A percentile compares a stretch with the other conserved stretches of the same genome.
phyloP scores from a whole-genome alignment of 164 flowering plant species.

The Annona cherimola region DNA sequence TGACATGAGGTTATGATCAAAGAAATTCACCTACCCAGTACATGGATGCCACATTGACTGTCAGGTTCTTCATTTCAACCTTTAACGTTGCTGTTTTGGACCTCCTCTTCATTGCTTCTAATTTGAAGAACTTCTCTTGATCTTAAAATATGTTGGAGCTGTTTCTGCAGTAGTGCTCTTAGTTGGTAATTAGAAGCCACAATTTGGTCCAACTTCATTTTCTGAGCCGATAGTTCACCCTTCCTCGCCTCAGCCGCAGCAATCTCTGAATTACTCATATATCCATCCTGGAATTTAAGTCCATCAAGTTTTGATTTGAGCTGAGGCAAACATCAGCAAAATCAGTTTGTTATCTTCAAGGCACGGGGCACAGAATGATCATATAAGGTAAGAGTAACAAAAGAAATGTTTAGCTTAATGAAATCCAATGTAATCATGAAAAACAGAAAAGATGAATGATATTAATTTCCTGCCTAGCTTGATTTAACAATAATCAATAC shows the following conservation, averaged over 20 bases:
- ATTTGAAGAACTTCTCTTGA: conserved; percentile 6
- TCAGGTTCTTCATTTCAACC: neutral
- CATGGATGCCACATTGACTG: neutral
- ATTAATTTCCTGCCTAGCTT: neutral
- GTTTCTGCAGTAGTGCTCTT: conserved; percentile 34
- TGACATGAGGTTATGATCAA: neutral
- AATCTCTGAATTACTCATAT: conserved; percentile 27
- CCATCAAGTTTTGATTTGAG: conserved; percentile 32
- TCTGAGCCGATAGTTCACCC: conserved; percentile 30
- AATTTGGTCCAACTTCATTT: conserved; percentile 35
- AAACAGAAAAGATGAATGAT: neutral
- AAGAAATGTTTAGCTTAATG: too few relatives aligned
- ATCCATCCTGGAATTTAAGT: conserved; percentile 28
- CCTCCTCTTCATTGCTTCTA: neutral
- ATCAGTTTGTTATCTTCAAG: neutral
- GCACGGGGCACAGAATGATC: neutral
- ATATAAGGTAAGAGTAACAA: neutral
- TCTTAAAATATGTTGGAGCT: conserved; percentile 29
- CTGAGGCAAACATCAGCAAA: conserved; percentile 20
- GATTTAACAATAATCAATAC: neutral
- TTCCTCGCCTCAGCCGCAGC: conserved; percentile 41
- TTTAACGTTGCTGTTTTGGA: neutral
- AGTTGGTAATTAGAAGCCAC: conserved; percentile 39
- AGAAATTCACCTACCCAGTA: neutral
- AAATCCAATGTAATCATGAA: neutral